phyloP scores from a whole-genome alignment of 257 asterid species.

The Solanum paucissectum region DNA sequence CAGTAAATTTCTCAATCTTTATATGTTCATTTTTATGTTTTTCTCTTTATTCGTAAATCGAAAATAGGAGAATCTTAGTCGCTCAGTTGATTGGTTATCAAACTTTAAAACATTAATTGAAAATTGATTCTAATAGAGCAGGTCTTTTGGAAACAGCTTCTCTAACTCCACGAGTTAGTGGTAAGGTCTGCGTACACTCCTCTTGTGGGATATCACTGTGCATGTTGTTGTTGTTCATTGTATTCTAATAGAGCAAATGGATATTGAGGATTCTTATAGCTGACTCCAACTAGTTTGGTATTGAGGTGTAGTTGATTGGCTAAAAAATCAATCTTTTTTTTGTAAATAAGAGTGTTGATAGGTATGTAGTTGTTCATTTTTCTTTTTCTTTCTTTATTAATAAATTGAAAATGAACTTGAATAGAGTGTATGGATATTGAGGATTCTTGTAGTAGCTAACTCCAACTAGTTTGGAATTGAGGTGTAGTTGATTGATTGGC shows the following conservation, averaged over 20 bases:
- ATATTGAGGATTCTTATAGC: not conserved
- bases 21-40: not conserved
- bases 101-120: not conserved
- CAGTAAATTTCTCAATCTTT: constrained; percentile 34
- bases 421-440: not conserved
- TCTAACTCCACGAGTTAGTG: not conserved
- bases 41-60: not conserved
- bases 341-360: not conserved
- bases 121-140: not conserved
- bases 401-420: not conserved
- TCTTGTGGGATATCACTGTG: not conserved
- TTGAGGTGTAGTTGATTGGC: not conserved
- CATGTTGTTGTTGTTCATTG: not conserved
- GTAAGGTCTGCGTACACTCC: not conserved
- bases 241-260: not conserved
- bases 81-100: not conserved
- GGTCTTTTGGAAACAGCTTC: not conserved
- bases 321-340: not conserved
- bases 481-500: not conserved
- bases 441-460: not conserved
- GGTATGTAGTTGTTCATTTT: not conserved
- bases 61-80: not conserved
- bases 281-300: not conserved
- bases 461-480: not conserved
- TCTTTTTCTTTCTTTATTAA: not conserved